Conservation (phyloP, 108 stramenopile genomes). For the Nannochloropsis granulata region DNA sequence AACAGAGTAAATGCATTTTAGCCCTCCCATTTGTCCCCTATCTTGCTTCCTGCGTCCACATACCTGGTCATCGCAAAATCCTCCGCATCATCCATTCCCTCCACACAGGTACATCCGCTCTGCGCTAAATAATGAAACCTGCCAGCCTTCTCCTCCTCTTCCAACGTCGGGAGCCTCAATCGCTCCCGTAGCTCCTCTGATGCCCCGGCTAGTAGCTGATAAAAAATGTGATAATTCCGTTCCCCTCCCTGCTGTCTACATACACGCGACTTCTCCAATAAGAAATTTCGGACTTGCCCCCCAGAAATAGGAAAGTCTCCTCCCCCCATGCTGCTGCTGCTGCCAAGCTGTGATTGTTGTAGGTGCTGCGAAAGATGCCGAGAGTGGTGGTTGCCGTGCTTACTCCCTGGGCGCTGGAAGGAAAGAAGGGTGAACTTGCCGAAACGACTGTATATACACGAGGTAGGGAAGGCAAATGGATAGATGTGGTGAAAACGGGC, state of each 20-base stretch:
- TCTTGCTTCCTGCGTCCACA: background rate
- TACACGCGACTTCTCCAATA: constrained; percentile 84
- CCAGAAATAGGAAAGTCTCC: constrained; percentile 19
- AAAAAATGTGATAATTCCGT: constrained; percentile 86
- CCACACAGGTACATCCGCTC: constrained; percentile 31
- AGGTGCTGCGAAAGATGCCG: too few relatives aligned
- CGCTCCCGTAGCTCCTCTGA: constrained; percentile 50
- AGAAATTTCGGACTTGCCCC: constrained; percentile 64
- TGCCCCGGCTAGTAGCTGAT: constrained; percentile 52
- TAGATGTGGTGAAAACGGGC: too few relatives aligned
- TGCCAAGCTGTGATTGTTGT: background rate
- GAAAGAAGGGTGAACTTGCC: constrained; percentile 75
- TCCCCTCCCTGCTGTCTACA: constrained; percentile 66
- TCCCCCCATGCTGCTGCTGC: background rate
- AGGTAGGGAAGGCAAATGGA: background rate
- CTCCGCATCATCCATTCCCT: constrained; percentile 65
- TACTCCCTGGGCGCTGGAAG: constrained; percentile 26
- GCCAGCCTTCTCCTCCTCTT: background rate
- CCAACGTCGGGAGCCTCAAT: constrained; percentile 39
- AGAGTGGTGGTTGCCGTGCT: background rate
- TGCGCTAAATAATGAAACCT: background rate
- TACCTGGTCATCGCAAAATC: constrained; percentile 52
- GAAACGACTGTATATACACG: constrained; percentile 39
- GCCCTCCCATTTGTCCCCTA: too few relatives aligned
- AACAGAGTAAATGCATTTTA: too few relatives aligned